Evolutionary conservation across 129 eudicot species (phyloP).

Genomic region (Erigeron canadensis): DNA sequence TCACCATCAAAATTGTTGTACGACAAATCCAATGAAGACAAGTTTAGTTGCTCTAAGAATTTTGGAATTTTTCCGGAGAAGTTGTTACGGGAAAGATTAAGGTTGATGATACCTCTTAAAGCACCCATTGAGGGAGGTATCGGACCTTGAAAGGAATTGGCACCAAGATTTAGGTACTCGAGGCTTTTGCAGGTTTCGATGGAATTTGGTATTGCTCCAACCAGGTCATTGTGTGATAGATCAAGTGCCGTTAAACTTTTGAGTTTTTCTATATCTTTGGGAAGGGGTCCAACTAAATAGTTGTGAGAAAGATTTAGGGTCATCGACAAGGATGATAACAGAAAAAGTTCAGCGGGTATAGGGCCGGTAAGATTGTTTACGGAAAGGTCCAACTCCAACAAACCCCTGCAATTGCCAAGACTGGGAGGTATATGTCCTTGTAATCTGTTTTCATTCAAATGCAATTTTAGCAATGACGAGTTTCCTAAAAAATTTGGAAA

Average conservation of each 20-base stretch:
- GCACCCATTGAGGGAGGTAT: slow-evolving; percentile 22
- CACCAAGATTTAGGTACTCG: slow-evolving; percentile 15
- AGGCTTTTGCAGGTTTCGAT: slow-evolving; percentile 34
- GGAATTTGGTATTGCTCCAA: slow-evolving; percentile 26
- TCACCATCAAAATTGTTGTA: slow-evolving; percentile 38
- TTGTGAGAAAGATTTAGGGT: slow-evolving; percentile 31
- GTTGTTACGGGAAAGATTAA: slow-evolving; percentile 38
- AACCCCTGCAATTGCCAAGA: slow-evolving; percentile 33
- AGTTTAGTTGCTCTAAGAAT: slow-evolving; percentile 29
- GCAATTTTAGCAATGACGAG: slow-evolving; percentile 16
- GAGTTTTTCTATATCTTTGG: slow-evolving; percentile 35
- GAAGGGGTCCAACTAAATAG: too few species aligned
- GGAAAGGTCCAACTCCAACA: slow-evolving; percentile 22
- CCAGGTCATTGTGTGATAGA: slow-evolving; percentile 29
- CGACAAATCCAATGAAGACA: slow-evolving; percentile 32
- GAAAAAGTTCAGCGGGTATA: slow-evolving; percentile 30
- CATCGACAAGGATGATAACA: slow-evolving; percentile 18
- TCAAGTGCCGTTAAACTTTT: slow-evolving; percentile 15
- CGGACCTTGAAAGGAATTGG: slow-evolving; percentile 31
- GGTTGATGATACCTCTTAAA: slow-evolving; percentile 27
- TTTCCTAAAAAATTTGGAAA: slow-evolving; percentile 38
- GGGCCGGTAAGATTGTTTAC: slow-evolving; percentile 32
- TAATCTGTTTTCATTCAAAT: slow-evolving; percentile 20
- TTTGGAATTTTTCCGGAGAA: slow-evolving; percentile 36
- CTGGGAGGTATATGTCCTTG: slow-evolving; percentile 30